Evolutionary conservation across 305 asterid genomes (phyloP).

Genomic region (Rubia tinctorum): DNA sequence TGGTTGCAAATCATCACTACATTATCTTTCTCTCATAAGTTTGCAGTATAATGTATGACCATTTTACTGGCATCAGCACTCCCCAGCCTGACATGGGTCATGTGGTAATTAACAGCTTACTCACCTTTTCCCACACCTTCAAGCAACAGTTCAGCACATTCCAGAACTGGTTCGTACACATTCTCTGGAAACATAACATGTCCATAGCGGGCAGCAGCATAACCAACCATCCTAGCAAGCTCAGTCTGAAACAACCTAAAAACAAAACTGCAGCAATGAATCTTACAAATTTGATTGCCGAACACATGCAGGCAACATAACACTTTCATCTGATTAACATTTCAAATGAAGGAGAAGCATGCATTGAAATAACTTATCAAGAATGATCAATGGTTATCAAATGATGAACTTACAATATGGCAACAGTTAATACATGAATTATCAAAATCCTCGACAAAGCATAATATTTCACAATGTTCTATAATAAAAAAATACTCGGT

Average conservation of each 20-base stretch:
- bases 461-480: background rate
- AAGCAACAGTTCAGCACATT: slow-evolving; percentile 83
- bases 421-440: background rate
- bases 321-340: background rate
- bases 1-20: background rate
- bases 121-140: slow-evolving; percentile 93
- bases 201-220: slow-evolving; percentile 93
- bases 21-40: background rate
- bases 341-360: background rate
- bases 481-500: background rate
- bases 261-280: slow-evolving; percentile 42
- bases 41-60: background rate
- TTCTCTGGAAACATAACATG: slow-evolving; percentile 99
- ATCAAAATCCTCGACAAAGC: background rate
- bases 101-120: slow-evolving; percentile 15
- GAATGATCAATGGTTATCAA: background rate
- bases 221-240: slow-evolving; percentile 95
- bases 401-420: background rate
- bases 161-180: slow-evolving; percentile 90
- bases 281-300: slow-evolving; percentile 31
- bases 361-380: background rate
- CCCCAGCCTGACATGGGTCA: background rate
- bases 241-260: slow-evolving; percentile 96
- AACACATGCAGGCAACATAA: background rate
- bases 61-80: background rate